phyloP scores from a whole-genome alignment of 352 stramenopile species.

The Phytophthora constricta region DNA sequence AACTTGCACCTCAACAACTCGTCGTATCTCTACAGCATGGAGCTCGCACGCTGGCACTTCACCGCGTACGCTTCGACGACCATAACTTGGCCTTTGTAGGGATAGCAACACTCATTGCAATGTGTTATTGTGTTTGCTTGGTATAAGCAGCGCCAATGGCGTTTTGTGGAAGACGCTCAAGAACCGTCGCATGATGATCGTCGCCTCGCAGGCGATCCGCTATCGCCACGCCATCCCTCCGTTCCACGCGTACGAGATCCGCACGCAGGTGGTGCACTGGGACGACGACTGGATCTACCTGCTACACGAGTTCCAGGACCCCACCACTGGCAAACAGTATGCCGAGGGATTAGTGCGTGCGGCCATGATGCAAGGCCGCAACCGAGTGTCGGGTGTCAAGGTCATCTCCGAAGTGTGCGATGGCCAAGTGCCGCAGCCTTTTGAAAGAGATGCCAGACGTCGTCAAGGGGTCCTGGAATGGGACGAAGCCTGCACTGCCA shows the following conservation, averaged over 20 bases:
- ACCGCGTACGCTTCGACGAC: conserved; percentile 55
- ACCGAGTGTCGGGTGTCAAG: conserved; percentile 27
- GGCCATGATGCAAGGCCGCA: conserved; percentile 30
- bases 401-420: conserved; percentile 33
- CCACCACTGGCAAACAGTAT: conserved; percentile 53
- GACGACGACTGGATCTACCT: conserved; percentile 73
- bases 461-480: conserved; percentile 42
- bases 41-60: conserved; percentile 88
- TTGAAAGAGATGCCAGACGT: conserved; percentile 38
- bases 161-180: conserved; percentile 66
- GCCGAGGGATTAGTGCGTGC: conserved; percentile 53
- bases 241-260: conserved; percentile 70
- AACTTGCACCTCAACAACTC: conserved; percentile 91
- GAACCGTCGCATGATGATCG: conserved; percentile 67
- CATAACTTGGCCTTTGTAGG: conserved; percentile 3
- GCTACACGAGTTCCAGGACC: conserved; percentile 66
- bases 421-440: conserved; percentile 15
- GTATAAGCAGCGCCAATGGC: conserved; percentile 58
- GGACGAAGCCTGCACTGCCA: conserved; percentile 36
- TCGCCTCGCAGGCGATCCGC: conserved; percentile 65
- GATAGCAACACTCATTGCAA: neutral
- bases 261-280: conserved; percentile 56
- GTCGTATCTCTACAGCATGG: conserved; percentile 83
- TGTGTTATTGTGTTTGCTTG: neutral
- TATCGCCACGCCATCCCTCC: conserved; percentile 67